Evolutionary conservation across 805 yeast species (phyloP).

Genomic region (Blastobotrys americana): DNA sequence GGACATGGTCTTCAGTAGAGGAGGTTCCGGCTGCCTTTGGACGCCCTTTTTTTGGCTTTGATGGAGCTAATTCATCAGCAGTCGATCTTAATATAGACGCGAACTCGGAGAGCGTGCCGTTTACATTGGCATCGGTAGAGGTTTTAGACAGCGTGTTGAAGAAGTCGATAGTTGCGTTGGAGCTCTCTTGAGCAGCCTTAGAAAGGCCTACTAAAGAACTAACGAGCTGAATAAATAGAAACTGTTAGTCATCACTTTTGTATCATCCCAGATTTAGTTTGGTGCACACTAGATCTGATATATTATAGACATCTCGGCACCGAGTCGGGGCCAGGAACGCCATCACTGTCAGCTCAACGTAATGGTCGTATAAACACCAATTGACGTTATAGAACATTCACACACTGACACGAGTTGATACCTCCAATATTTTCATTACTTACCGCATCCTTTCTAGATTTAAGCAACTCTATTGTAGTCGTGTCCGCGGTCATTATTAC

Average conservation of each 20-base stretch:
- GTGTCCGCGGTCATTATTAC: neutral
- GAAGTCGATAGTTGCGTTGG: slow-evolving; percentile 70
- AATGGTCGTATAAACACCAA: neutral
- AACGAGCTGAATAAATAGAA: slow-evolving; percentile 42
- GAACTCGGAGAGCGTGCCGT: slow-evolving; percentile 38
- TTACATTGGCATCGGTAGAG: slow-evolving; percentile 40
- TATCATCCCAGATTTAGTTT: too few species aligned
- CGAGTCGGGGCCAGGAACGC: neutral
- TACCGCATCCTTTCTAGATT: slow-evolving; percentile 32
- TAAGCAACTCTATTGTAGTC: slow-evolving; percentile 14
- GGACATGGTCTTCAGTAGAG: neutral
- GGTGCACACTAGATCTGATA: neutral
- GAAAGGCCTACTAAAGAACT: slow-evolving; percentile 75
- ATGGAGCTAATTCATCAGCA: slow-evolving; percentile 16
- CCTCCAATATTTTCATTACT: slow-evolving; percentile 12
- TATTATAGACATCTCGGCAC: neutral
- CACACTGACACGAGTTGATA: neutral
- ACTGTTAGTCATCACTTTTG: neutral
- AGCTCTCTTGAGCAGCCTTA: slow-evolving; percentile 80
- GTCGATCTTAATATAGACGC: slow-evolving; percentile 26
- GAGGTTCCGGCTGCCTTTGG: slow-evolving; percentile 2
- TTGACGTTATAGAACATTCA: neutral
- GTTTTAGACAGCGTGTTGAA: slow-evolving; percentile 49
- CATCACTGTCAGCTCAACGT: neutral
- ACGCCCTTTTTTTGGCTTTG: slow-evolving; percentile 8